Conservation (phyloP, 768 basidiomycete genomes). For the Lactifluus subvellereus region DNA sequence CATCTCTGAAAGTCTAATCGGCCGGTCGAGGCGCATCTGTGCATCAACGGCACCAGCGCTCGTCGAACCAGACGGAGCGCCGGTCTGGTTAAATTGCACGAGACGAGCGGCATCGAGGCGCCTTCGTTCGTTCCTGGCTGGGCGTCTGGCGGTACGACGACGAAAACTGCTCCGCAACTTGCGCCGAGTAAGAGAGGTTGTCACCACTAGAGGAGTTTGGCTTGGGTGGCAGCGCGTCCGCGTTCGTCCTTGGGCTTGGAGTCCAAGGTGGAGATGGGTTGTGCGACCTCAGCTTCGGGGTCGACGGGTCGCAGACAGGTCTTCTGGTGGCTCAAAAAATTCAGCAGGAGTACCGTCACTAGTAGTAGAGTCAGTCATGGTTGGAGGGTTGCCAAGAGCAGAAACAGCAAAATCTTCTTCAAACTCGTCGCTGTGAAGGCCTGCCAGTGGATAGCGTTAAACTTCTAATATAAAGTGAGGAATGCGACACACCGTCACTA, state of each 20-base stretch:
- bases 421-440: constrained; percentile 26
- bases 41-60: background rate
- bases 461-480: background rate
- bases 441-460: background rate
- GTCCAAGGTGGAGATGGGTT: constrained; percentile 12
- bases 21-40: constrained; percentile 33
- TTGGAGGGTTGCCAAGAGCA: constrained; percentile 7
- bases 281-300: background rate
- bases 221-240: constrained; percentile 16
- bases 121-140: constrained; percentile 49
- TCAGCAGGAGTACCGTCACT: background rate
- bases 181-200: constrained; percentile 51
- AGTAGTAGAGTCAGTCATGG: background rate
- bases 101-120: constrained; percentile 27
- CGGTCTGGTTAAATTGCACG: constrained; percentile 10
- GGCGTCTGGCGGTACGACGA: constrained; percentile 58
- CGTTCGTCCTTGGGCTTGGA: background rate
- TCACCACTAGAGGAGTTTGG: background rate
- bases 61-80: constrained; percentile 4
- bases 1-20: constrained; percentile 83
- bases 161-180: constrained; percentile 61
- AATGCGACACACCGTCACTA: constrained; percentile 16
- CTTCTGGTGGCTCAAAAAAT: constrained; percentile 14
- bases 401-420: constrained; percentile 21
- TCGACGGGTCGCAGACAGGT: background rate